Base-by-base conservation (phyloP, 2,329 filamentous ascomycete species). In the Verticillium alfalfae region DNA sequence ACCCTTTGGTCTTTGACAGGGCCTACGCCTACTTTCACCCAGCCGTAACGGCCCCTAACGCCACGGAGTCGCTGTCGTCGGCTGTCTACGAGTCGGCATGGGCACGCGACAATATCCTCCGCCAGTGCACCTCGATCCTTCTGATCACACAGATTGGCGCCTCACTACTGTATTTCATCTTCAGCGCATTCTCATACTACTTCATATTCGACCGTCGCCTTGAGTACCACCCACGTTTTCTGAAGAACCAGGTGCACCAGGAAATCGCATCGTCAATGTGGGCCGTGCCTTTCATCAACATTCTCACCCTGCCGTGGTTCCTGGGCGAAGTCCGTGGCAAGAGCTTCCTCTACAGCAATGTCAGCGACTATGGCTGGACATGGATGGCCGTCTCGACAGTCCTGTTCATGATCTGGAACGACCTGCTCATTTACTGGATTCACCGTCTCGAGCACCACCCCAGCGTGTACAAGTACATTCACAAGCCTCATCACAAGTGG, bases 131-230 rank as follows among this genome's bases (percentile, higher is more conserved):
- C 58, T 78, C 76, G 0, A 71, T 79, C 58, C 67, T 78, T 12
- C 58, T 75, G 65, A 65, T 78, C 59, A 76, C 76, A 26, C 72
- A 75, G 64, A 60, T 77, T 37, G 77, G 76, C 61, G 76, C 75
- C 15, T 59, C 60, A 12, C 67, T 72, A 60, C 61, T 62, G 37
- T 93, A 92, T 79, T 90, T 89, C 71, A 67, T 88, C 66, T 90
- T 86, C 71, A 87, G 89, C 31, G 81, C 85, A 41, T 77, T 91
- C 15, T 92, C 89, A 38, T 93, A 93, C 76, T 76, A 88, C 74
- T 86, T 91, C 75, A 78, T 93, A 61, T 81, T 79, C 64, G 79
- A 81, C 68, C 71, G 75, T 16, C 75, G 77, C 13, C 71, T 79
- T 58, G 76, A 79, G 67, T 68, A 81, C 65, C 79, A 81, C 66